Evolutionary conservation across 495 filamentous ascomycete species (phyloP).

Genomic region (Cercophora newfieldiana): DNA sequence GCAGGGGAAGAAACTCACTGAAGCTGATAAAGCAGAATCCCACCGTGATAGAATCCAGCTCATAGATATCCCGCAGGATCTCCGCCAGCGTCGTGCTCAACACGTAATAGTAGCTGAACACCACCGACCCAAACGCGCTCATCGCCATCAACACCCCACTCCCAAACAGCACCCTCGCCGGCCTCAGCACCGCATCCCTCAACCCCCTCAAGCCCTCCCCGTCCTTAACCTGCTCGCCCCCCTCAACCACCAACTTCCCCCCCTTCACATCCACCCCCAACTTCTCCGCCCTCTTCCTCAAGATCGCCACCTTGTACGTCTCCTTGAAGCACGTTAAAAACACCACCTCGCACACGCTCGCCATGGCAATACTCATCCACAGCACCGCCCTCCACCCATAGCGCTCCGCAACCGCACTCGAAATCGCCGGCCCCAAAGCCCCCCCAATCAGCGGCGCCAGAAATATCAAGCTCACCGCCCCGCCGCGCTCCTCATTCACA

Average conservation of each 20-base stretch:
- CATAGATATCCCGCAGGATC: slow-evolving; percentile 49
- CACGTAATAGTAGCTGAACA: slow-evolving; percentile 57
- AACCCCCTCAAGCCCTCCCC: slow-evolving; percentile 28
- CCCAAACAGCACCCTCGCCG: slow-evolving; percentile 47
- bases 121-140: slow-evolving; percentile 49
- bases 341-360: slow-evolving; percentile 46
- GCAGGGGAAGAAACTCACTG: slow-evolving; percentile 42
- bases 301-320: slow-evolving; percentile 53
- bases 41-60: slow-evolving; percentile 43
- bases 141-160: slow-evolving; percentile 51
- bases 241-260: slow-evolving; percentile 42
- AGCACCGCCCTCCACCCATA: slow-evolving; percentile 59
- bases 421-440: slow-evolving; percentile 61
- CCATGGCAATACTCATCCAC: slow-evolving; percentile 53
- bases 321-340: slow-evolving; percentile 50
- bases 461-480: slow-evolving; percentile 51
- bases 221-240: no score
- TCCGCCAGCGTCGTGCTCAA: slow-evolving; percentile 53
- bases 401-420: slow-evolving; percentile 59
- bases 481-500: slow-evolving; percentile 48
- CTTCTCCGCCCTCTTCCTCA: slow-evolving; percentile 42
- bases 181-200: slow-evolving; percentile 47
- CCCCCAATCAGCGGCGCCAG: slow-evolving; percentile 50
- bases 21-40: slow-evolving; percentile 52
- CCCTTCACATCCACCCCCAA: slow-evolving; percentile 33